Evolutionary conservation across 257 asterid species (phyloP).

Genomic region (Fraxinus americana): DNA sequence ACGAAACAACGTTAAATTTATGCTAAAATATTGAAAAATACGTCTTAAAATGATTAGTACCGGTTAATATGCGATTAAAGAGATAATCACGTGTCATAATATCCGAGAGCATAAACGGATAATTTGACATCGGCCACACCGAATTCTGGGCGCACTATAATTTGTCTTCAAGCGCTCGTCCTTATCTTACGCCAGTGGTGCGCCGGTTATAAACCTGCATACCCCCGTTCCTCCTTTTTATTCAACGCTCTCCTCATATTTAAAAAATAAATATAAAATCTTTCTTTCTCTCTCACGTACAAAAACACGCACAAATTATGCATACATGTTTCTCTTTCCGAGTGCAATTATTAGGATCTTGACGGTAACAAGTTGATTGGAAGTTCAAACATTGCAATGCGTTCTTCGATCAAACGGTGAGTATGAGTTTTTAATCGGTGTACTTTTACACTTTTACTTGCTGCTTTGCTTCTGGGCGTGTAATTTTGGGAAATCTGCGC

Average conservation of each 20-base stretch:
- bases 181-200: conserved; percentile 45
- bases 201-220: conserved; percentile 38
- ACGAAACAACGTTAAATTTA: neutral
- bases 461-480: too few relatives aligned
- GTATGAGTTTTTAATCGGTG: conserved; percentile 11
- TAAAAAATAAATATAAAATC: neutral
- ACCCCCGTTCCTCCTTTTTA: conserved; percentile 21
- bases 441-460: conserved; percentile 12
- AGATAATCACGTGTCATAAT: conserved; percentile 17
- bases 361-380: conserved; percentile 17
- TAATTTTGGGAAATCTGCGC: neutral
- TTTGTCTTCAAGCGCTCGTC: conserved; percentile 12
- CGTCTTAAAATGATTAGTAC: neutral
- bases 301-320: neutral
- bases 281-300: neutral
- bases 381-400: conserved; percentile 3
- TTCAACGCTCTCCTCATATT: conserved; percentile 10
- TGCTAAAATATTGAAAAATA: neutral
- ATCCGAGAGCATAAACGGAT: conserved; percentile 24
- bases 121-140: conserved; percentile 25
- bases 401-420: conserved; percentile 24
- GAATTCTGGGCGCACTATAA: conserved; percentile 27
- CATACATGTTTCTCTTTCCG: neutral
- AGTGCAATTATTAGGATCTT: conserved; percentile 1
- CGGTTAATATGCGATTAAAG: neutral